Evolutionary conservation across 345 rosid genomes (phyloP).

Genomic region (Pistacia vera): DNA sequence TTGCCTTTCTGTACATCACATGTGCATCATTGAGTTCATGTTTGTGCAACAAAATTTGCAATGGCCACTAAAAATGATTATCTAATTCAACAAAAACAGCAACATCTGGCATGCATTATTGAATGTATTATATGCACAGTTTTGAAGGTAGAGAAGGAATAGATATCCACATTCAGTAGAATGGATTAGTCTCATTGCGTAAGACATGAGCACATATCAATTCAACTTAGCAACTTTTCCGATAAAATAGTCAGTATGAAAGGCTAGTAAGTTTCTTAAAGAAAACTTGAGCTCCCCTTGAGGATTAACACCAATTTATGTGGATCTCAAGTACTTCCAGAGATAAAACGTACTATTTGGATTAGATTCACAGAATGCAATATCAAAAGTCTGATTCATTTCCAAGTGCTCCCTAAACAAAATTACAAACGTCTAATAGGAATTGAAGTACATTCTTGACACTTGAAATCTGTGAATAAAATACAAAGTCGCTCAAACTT

Average conservation of each 20-base stretch:
- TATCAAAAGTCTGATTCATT: neutral
- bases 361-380: neutral
- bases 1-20: neutral
- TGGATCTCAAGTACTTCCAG: neutral
- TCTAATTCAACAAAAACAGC: neutral
- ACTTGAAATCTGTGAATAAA: neutral
- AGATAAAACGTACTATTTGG: neutral
- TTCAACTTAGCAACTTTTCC: neutral
- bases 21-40: slow-evolving; percentile 1
- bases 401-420: neutral
- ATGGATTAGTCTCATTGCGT: neutral
- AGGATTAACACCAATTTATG: neutral
- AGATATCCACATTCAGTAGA: neutral
- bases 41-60: neutral
- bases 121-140: neutral
- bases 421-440: neutral
- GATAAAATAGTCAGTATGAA: neutral
- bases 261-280: neutral
- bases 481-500: neutral
- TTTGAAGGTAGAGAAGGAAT: neutral
- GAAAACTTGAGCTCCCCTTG: neutral
- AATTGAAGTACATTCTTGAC: neutral
- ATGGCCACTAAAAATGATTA: neutral
- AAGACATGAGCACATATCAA: neutral
- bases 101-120: neutral